Evolutionary conservation across 1,284 basidiomycete genomes (phyloP).

Genomic region (Ceratobasidium papillatum): DNA sequence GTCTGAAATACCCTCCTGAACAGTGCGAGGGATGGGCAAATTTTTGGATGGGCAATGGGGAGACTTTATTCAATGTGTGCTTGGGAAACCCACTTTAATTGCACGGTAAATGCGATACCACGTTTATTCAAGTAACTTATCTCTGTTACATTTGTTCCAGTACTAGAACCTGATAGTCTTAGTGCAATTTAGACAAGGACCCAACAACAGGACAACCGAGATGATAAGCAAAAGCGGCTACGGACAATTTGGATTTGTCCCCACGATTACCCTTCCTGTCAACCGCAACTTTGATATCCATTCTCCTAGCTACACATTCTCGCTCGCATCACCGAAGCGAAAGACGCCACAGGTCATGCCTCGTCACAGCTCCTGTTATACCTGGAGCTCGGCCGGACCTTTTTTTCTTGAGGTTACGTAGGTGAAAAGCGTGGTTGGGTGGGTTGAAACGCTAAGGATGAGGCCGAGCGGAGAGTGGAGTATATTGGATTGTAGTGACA

Average conservation of each 20-base stretch:
- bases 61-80: neutral
- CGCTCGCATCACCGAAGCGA: conserved; percentile 1
- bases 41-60: neutral
- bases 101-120: neutral
- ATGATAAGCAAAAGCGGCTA: neutral
- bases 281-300: neutral
- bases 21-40: conserved; percentile 11
- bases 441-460: neutral
- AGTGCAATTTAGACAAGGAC: neutral
- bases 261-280: neutral
- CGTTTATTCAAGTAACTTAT: conserved; percentile 1
- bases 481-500: neutral
- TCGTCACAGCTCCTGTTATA: neutral
- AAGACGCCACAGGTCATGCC: neutral
- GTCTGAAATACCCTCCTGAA: neutral
- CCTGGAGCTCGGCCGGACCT: neutral
- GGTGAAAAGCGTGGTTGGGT: neutral
- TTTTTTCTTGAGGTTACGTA: neutral
- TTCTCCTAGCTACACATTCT: neutral
- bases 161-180: conserved; percentile 10
- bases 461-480: neutral
- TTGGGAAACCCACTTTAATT: neutral
- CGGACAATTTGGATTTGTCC: conserved; percentile 8
- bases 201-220: neutral
- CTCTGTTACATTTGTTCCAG: neutral